Percentiles rank a stretch among this genome's conserved stretches.
Evolutionary conservation across 495 filamentous ascomycete species (phyloP).

Genomic region (Thozetella sp.): DNA sequence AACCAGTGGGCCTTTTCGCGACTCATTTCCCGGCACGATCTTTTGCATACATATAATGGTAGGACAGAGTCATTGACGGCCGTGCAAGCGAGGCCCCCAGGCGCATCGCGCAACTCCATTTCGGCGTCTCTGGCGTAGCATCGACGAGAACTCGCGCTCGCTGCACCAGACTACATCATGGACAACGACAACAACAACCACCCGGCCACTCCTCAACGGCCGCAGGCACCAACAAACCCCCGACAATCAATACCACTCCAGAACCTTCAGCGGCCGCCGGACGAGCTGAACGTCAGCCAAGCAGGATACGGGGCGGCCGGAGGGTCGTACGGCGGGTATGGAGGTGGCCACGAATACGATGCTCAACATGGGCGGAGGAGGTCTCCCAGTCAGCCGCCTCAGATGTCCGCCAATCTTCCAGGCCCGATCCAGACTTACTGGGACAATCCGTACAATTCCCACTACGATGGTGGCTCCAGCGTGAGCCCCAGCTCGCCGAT

Average conservation of each 20-base stretch:
- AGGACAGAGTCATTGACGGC: constrained; percentile 3
- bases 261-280: constrained; percentile 69
- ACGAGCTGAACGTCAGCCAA: constrained; percentile 30
- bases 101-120: constrained; percentile 20
- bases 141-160: background rate
- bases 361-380: constrained; percentile 24
- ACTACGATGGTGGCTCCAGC: constrained; percentile 26
- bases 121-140: background rate
- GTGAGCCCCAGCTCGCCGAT: constrained; percentile 37
- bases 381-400: constrained; percentile 22
- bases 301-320: constrained; percentile 18
- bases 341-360: constrained; percentile 25
- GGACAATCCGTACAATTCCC: constrained; percentile 35
- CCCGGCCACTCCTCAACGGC: constrained; percentile 28
- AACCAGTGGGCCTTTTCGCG: too few species aligned
- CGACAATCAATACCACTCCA: constrained; percentile 82
- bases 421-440: constrained; percentile 45
- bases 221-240: constrained; percentile 25
- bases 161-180: background rate
- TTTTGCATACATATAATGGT: constrained; percentile 22
- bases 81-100: constrained; percentile 18
- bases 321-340: constrained; percentile 28
- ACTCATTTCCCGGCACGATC: too few species aligned
- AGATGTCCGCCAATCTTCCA: constrained; percentile 40
- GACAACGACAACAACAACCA: constrained; percentile 22